A percentile compares a stretch with the other conserved stretches of the same genome.
Conservation (phyloP, 2,329 filamentous ascomycete genomes). For the Botryotinia narcissicola region DNA sequence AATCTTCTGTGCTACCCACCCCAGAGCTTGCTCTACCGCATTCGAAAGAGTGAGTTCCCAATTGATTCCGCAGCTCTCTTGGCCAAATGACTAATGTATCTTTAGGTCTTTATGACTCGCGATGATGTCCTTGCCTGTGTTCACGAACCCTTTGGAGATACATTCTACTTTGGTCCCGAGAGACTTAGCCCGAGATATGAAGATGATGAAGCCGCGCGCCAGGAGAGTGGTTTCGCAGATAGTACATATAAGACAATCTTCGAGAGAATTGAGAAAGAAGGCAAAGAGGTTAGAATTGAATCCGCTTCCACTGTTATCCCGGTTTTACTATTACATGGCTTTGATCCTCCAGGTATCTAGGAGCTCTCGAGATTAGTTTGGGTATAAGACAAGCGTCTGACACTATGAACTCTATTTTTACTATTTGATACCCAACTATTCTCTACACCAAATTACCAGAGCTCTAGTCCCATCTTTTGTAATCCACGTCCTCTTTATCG, state of each 20-base stretch:
- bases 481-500: background rate
- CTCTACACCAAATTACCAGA: background rate
- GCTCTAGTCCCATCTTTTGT: background rate
- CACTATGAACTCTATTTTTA: background rate
- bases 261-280: conserved; percentile 68
- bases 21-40: conserved; percentile 90
- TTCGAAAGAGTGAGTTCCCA: conserved; percentile 74
- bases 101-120: conserved; percentile 93
- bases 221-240: conserved; percentile 63
- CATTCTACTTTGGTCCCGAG: conserved; percentile 94
- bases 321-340: background rate
- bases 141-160: conserved; percentile 96
- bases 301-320: conserved; percentile 20
- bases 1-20: conserved; percentile 92
- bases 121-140: conserved; percentile 76
- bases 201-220: conserved; percentile 56
- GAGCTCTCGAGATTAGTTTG: background rate
- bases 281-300: conserved; percentile 53
- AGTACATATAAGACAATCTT: conserved; percentile 77
- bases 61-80: background rate
- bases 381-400: conserved; percentile 13
- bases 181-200: conserved; percentile 77
- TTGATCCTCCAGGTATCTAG: background rate
- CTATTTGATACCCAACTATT: background rate
- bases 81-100: conserved; percentile 17